A percentile compares a stretch with the other conserved stretches of the same genome.
Conservation (phyloP, 2,329 filamentous ascomycete species). For the Aureobasidium sp. region DNA sequence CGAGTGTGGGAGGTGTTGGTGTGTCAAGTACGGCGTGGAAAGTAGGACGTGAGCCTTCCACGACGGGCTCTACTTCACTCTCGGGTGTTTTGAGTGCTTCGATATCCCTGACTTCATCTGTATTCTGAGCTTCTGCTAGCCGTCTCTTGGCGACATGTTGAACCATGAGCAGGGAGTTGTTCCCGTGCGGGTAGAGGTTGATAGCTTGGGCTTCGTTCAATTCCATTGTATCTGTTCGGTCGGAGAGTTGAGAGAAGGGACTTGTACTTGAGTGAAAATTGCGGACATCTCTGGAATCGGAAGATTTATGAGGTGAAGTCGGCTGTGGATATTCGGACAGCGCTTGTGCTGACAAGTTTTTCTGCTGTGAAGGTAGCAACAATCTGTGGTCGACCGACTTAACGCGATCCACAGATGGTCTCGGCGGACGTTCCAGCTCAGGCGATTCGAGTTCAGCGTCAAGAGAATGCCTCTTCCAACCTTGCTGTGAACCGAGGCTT, state of each 20-base stretch:
- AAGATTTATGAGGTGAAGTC: slow-evolving; percentile 10
- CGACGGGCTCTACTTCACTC: background rate
- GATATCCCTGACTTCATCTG: background rate
- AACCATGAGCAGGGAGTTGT: slow-evolving; percentile 57
- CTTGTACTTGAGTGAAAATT: slow-evolving; percentile 15
- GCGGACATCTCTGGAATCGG: slow-evolving; percentile 14
- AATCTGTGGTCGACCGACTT: background rate
- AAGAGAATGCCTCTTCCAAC: slow-evolving; percentile 11
- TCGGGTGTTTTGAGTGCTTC: background rate
- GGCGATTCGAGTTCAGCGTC: slow-evolving; percentile 16
- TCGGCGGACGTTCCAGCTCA: slow-evolving; percentile 7
- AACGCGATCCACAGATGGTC: background rate
- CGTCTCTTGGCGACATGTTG: slow-evolving; percentile 35
- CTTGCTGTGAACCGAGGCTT: background rate
- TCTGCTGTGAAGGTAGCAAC: background rate
- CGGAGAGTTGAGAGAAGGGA: slow-evolving; percentile 24
- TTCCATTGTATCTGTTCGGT: slow-evolving; percentile 48
- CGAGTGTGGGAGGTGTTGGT: slow-evolving; percentile 17
- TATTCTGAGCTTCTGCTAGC: background rate
- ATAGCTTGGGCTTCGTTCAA: slow-evolving; percentile 56
- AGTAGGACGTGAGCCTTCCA: slow-evolving; percentile 8
- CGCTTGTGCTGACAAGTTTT: background rate
- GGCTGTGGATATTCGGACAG: background rate
- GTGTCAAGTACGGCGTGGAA: slow-evolving; percentile 17
- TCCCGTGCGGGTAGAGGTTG: slow-evolving; percentile 56